phyloP scores from a whole-genome alignment of 768 basidiomycete genomes.

The Xerocomus brunneocitrinus region DNA sequence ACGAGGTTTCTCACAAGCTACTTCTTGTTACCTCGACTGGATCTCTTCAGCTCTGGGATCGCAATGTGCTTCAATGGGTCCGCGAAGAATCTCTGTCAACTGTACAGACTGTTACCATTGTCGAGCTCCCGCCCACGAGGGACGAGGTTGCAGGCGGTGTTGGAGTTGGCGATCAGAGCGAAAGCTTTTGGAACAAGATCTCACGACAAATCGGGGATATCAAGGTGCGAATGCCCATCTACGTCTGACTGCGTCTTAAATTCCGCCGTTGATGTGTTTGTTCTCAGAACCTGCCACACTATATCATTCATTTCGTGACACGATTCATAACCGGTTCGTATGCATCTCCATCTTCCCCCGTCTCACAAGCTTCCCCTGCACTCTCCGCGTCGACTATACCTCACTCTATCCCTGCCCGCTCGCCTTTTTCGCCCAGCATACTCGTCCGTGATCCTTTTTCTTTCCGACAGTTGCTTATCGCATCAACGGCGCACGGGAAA shows the following conservation, averaged over 20 bases:
- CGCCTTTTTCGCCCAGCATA: conserved; percentile 31
- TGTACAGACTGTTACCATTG: conserved; percentile 59
- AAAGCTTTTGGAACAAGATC: conserved; percentile 49
- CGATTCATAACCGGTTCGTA: conserved; percentile 72
- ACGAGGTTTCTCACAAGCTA: conserved; percentile 36
- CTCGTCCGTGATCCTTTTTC: conserved; percentile 77
- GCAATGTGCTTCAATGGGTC: conserved; percentile 59
- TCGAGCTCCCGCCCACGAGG: conserved; percentile 67
- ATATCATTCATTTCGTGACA: conserved; percentile 57
- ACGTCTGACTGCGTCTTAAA: not conserved
- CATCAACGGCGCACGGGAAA: conserved; percentile 67
- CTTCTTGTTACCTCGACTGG: conserved; percentile 72
- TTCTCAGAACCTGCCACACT: conserved; percentile 65
- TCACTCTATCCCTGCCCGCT: conserved; percentile 13
- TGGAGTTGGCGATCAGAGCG: conserved; percentile 19
- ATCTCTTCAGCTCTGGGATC: conserved; percentile 69
- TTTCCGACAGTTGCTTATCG: conserved; percentile 78
- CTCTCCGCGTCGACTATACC: conserved; percentile 15
- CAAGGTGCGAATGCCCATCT: conserved; percentile 37
- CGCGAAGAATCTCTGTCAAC: conserved; percentile 77
- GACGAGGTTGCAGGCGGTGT: conserved; percentile 20
- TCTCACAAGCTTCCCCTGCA: conserved; percentile 18
- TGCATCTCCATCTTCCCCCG: conserved; percentile 40
- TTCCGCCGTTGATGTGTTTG: not conserved
- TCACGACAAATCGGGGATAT: conserved; percentile 55